phyloP scores from a whole-genome alignment of 1,284 basidiomycete genomes.

The Omphalotus olearius region DNA sequence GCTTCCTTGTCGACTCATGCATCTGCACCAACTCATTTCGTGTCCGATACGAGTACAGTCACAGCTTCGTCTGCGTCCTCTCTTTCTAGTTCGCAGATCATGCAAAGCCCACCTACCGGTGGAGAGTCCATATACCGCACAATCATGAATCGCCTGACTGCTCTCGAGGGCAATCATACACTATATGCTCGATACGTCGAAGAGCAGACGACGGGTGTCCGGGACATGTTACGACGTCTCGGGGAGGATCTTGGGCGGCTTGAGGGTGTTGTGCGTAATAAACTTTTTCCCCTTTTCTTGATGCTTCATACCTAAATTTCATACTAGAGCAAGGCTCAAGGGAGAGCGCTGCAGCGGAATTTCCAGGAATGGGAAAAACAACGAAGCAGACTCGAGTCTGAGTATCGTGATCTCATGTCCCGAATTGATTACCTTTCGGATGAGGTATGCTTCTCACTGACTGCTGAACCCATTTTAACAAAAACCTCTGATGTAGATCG shows the following conservation, averaged over 20 bases:
- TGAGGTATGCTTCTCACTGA: slow-evolving; percentile 47
- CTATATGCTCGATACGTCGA: slow-evolving; percentile 87
- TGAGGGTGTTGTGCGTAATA: slow-evolving; percentile 68
- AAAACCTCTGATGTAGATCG: slow-evolving; percentile 43
- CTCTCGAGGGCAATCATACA: slow-evolving; percentile 86
- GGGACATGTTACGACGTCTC: slow-evolving; percentile 74
- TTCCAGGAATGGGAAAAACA: slow-evolving; percentile 71
- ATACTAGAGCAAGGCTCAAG: slow-evolving; percentile 60
- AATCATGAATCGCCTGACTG: slow-evolving; percentile 89
- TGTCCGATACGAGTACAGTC: slow-evolving; percentile 7
- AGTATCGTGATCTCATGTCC: slow-evolving; percentile 61
- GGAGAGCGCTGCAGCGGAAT: slow-evolving; percentile 59
- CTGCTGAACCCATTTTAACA: background rate
- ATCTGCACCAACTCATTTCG: background rate
- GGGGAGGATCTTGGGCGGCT: slow-evolving; percentile 78
- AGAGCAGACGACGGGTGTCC: slow-evolving; percentile 79
- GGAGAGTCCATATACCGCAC: slow-evolving; percentile 97
- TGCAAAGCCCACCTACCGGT: slow-evolving; percentile 32
- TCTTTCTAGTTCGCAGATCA: slow-evolving; percentile 1
- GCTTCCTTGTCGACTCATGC: background rate
- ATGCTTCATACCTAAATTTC: background rate
- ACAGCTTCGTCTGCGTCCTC: slow-evolving; percentile 14
- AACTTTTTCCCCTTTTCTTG: background rate
- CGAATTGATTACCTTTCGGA: slow-evolving; percentile 70
- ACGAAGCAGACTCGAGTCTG: slow-evolving; percentile 60